phyloP scores from a whole-genome alignment of 2,329 filamentous ascomycete genomes.

The Exophiala bonariae region DNA sequence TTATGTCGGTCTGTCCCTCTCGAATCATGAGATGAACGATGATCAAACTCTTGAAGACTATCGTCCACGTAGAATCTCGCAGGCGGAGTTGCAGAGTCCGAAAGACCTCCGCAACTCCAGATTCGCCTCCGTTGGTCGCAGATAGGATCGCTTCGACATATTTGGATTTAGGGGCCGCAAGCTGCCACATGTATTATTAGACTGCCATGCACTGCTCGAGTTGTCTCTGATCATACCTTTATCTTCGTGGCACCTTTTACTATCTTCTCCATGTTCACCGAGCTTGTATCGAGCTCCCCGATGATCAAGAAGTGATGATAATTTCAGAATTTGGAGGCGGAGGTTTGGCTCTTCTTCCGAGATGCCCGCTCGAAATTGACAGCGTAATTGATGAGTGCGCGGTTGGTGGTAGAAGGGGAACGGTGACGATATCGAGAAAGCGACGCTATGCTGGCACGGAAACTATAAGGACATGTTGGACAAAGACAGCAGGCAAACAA shows the following conservation, averaged over 20 bases:
- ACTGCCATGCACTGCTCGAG: constrained; percentile 1
- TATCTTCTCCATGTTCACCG: constrained; percentile 86
- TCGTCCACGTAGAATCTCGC: constrained; percentile 98
- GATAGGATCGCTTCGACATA: constrained; percentile 98
- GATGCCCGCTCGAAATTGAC: too few species aligned
- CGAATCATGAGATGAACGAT: constrained; percentile 97
- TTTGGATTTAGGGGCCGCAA: constrained; percentile 95
- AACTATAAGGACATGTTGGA: too few species aligned
- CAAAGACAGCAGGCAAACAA: too few species aligned
- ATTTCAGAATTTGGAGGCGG: too few species aligned
- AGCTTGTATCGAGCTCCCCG: neutral
- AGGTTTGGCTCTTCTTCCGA: too few species aligned
- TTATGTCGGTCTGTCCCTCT: constrained; percentile 87
- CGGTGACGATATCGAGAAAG: too few species aligned
- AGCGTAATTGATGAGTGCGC: too few species aligned
- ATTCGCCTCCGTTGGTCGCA: constrained; percentile 91
- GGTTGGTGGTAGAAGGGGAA: too few species aligned
- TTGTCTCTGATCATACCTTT: constrained; percentile 62
- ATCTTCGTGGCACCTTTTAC: constrained; percentile 98
- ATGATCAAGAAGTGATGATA: too few species aligned
- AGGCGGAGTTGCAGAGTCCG: constrained; percentile 84
- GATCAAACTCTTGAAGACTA: constrained; percentile 96
- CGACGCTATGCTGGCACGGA: too few species aligned
- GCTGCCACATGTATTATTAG: constrained; percentile 52
- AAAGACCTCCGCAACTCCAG: constrained; percentile 93